Conservation (phyloP, 257 asterid genomes). For the Nicotiana tabacum region DNA sequence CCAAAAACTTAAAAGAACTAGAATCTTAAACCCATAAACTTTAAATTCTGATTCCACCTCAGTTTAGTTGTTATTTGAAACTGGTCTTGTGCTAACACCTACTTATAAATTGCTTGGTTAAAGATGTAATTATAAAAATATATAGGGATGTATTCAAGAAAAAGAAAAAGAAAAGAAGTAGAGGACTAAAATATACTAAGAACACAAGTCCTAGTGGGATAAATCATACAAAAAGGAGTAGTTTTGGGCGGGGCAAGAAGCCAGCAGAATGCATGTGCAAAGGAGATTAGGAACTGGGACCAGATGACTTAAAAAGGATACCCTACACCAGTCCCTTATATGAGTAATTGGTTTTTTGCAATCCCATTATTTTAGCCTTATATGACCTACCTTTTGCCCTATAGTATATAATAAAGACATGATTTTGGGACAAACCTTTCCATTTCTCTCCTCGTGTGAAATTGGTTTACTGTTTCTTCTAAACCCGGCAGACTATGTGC, state of each 20-base stretch:
- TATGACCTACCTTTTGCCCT: conserved; percentile 10
- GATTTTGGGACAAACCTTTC: neutral
- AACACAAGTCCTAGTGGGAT: neutral
- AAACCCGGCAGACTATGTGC: conserved; percentile 11
- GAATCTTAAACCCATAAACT: too few relatives aligned
- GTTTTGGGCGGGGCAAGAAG: conserved; percentile 20
- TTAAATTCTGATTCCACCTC: too few relatives aligned
- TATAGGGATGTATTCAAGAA: neutral
- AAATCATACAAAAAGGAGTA: neutral
- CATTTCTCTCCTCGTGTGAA: conserved; percentile 5
- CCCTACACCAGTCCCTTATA: conserved; percentile 1
- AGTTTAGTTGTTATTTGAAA: neutral
- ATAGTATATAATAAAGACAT: conserved; percentile 13
- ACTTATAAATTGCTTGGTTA: neutral
- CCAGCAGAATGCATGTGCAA: conserved; percentile 50
- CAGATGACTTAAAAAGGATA: conserved; percentile 36
- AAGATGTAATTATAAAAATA: neutral
- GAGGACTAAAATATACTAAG: neutral
- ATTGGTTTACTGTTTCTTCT: neutral
- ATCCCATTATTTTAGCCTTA: conserved; percentile 3
- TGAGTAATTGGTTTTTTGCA: neutral
- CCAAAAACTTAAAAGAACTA: too few relatives aligned
- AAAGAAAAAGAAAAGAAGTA: neutral
- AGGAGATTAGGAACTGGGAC: conserved; percentile 36
- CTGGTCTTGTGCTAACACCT: neutral